These are phyloP conservation scores for Metschnikowia koreensis DNA, from an alignment of 805 yeast genomes.

Conservation along the genomic window DNA sequence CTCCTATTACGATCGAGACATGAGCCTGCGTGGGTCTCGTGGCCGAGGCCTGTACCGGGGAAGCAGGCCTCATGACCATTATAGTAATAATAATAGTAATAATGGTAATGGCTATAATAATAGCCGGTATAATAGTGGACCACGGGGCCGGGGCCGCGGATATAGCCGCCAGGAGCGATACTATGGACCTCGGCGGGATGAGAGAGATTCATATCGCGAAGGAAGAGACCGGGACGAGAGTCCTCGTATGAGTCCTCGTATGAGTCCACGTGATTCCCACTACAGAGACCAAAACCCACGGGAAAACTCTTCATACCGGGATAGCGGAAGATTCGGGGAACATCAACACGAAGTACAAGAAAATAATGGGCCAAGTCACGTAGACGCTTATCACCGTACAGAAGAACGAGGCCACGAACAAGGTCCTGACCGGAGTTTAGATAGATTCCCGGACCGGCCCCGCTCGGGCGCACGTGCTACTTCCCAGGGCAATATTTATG, in stretches of 20 bases:
- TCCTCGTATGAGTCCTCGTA: not conserved
- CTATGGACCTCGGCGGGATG: slow-evolving; percentile 1
- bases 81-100: not conserved
- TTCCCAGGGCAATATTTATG: not conserved
- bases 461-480: slow-evolving; percentile 1
- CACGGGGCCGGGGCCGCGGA: slow-evolving; percentile 19
- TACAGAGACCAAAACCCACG: not conserved
- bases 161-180: slow-evolving; percentile 3
- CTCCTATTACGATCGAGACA: slow-evolving; percentile 7
- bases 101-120: too few relatives aligned
- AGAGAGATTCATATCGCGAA: not conserved
- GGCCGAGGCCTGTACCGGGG: slow-evolving; percentile 25
- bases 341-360: too few relatives aligned
- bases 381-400: too few relatives aligned
- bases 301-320: not conserved
- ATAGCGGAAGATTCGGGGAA: not conserved
- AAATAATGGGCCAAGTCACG: too few relatives aligned
- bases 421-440: not conserved
- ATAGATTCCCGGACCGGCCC: not conserved
- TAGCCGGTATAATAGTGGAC: not conserved
- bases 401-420: not conserved
- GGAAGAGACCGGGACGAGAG: not conserved
- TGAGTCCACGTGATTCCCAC: not conserved
- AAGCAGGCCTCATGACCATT: slow-evolving; percentile 16
- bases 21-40: slow-evolving; percentile 13